Base-by-base conservation (phyloP, 179 eudicot genomes). In the Patellifolia procumbens region DNA sequence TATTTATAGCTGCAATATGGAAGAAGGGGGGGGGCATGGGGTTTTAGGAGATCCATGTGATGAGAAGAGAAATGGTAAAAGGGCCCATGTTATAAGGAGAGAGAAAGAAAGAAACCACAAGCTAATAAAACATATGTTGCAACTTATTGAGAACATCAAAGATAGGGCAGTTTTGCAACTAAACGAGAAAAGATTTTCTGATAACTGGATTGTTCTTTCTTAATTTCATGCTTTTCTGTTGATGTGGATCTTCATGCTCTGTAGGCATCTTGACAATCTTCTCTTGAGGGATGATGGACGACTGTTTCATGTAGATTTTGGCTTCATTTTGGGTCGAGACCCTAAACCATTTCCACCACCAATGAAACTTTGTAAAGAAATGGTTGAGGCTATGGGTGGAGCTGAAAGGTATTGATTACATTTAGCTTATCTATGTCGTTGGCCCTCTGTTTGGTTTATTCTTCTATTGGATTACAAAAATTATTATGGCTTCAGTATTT, bases 381-480 rank as follows among this genome's bases (percentile, higher is more conserved):
- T 95, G 99, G 99, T 95, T 28, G 99, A 95, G 80, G 99, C 99
- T 76, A 95, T 95, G 99, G 97, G 99, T 52, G 97, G 97, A 79
- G 99, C 99, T 70, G 99, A 92, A 86, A 95, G 99, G 99, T 95
- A 86, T 13, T 45, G 20, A 68, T 19, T 63, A 17, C 24, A 13
- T 56, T 26, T 56, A 32, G 52, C 26, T 62, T 11, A 34, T 42
- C 34, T 76, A 16, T 72, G 39, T 31, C 45, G 29, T 74, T 63
- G 49, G 20, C 52, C 63, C 74, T 32, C 75, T 10, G 20, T 56
- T 29, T 72, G 28, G 9, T 37, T n/a, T 59, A 69, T 73, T 68
- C 46, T 61, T 12, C n/a, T 22, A 32, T 16, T 46, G 32, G 46
- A 16, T 46, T 56, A 31, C 7, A 37, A 13, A 42, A 28, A 28